Evolutionary conservation across 73 alveolate species (phyloP).

Genomic region (Paramecium primaurelia): DNA sequence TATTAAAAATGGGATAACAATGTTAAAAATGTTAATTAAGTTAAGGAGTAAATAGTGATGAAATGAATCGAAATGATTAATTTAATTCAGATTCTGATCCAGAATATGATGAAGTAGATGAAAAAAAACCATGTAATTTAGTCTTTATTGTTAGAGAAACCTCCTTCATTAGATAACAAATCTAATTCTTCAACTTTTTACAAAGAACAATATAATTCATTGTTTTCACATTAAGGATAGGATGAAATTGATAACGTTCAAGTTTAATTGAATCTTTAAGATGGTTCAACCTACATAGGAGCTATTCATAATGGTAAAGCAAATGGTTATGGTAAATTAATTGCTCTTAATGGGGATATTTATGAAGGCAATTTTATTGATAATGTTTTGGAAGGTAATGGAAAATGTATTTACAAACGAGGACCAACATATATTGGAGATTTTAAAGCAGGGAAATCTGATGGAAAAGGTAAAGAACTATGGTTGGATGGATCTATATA

Average conservation of each 20-base stretch:
- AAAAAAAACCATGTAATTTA: background rate
- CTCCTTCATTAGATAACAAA: background rate
- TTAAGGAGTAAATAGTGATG: background rate
- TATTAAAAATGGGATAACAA: background rate
- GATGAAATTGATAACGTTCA: background rate
- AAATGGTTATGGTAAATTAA: slow-evolving; percentile 63
- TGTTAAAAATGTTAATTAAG: background rate
- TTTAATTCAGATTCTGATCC: background rate
- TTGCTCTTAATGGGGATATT: slow-evolving; percentile 75
- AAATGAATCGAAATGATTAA: background rate
- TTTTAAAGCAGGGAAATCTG: slow-evolving; percentile 68
- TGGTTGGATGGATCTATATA: slow-evolving; percentile 63
- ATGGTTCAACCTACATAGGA: slow-evolving; percentile 71
- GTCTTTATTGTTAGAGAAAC: background rate
- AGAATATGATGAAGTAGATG: background rate
- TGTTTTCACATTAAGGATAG: background rate
- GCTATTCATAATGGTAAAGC: slow-evolving; percentile 59
- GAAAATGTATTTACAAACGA: background rate
- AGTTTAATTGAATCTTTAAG: background rate
- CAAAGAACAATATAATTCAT: background rate
- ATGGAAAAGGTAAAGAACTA: slow-evolving; percentile 65
- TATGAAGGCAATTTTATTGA: slow-evolving; percentile 78
- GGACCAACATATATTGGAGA: slow-evolving; percentile 79
- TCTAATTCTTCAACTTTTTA: background rate
- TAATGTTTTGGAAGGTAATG: slow-evolving; percentile 77